These are phyloP conservation scores for Apophysomyces trapeziformis DNA, from an alignment of 371 early-diverging fungal species.

Conservation along the genomic window DNA sequence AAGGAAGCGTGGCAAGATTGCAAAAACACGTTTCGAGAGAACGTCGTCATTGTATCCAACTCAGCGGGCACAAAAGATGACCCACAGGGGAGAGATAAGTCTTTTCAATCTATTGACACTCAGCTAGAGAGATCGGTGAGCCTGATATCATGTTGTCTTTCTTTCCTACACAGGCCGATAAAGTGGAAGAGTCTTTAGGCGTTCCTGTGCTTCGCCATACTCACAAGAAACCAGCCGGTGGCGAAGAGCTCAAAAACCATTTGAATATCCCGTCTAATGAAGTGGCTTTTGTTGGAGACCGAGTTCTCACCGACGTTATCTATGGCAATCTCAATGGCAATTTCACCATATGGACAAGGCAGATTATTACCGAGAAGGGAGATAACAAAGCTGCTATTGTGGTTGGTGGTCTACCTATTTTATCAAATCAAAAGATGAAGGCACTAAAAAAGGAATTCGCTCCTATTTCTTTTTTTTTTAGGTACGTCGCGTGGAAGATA, in stretches of 20 bases:
- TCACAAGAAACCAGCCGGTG: constrained; percentile 85
- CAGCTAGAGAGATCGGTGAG: not conserved
- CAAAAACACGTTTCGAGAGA: constrained; percentile 60
- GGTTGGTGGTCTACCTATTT: constrained; percentile 33
- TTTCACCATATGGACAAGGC: constrained; percentile 69
- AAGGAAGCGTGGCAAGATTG: constrained; percentile 75
- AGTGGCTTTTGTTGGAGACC: constrained; percentile 87
- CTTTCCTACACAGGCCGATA: constrained; percentile 39
- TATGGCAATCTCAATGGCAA: constrained; percentile 84
- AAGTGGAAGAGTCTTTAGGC: constrained; percentile 49
- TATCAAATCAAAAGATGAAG: no score
- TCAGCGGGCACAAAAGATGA: constrained; percentile 92
- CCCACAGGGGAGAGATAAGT: constrained; percentile 54
- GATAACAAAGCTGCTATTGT: constrained; percentile 80
- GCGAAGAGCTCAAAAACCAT: constrained; percentile 50
- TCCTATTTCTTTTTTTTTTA: constrained; percentile 12
- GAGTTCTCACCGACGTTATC: constrained; percentile 86
- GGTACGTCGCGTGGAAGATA: constrained; percentile 59
- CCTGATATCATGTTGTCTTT: constrained; percentile 6
- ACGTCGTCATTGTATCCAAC: constrained; percentile 88
- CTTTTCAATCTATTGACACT: not conserved
- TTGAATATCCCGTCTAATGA: constrained; percentile 35
- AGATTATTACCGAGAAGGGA: constrained; percentile 75
- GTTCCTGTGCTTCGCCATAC: constrained; percentile 66
- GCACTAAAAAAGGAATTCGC: no score